Conservation (phyloP, 148 eudicot species). For the Rhododendron vialii region DNA sequence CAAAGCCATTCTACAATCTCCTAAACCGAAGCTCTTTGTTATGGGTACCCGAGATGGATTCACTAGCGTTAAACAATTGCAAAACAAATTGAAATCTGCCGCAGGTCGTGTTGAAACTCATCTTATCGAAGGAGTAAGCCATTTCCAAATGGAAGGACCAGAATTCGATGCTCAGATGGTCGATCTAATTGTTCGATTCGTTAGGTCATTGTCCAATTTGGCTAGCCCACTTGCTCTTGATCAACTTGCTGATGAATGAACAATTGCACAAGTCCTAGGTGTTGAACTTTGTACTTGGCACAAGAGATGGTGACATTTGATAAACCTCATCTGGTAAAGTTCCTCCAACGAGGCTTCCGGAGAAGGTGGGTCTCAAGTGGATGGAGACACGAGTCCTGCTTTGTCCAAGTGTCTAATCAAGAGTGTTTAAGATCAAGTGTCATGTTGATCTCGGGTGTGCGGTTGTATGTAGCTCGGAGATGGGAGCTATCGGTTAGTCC, state of each 20-base stretch:
- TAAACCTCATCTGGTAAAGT: background rate
- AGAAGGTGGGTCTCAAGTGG: background rate
- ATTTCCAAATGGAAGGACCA: conserved; percentile 90
- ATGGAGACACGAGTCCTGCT: background rate
- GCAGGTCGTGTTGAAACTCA: conserved; percentile 64
- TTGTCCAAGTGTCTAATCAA: background rate
- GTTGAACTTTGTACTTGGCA: background rate
- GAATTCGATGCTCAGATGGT: conserved; percentile 76
- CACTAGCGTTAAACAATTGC: conserved; percentile 79
- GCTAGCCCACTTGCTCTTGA: background rate
- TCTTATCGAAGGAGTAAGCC: conserved; percentile 74
- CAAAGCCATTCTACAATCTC: conserved; percentile 57
- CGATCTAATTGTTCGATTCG: conserved; percentile 48
- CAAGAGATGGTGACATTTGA: background rate
- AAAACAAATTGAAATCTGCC: conserved; percentile 64
- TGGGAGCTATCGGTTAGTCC: background rate
- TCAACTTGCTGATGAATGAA: background rate
- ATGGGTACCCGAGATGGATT: conserved; percentile 94
- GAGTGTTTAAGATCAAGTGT: background rate
- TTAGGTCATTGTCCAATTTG: conserved; percentile 33
- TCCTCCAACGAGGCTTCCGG: background rate
- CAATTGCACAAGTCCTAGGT: background rate
- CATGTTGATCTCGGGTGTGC: background rate
- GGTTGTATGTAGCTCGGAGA: background rate
- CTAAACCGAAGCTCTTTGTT: conserved; percentile 74